Base-by-base conservation (phyloP, 2,329 filamentous ascomycete species). In the Monosporascus sp. region DNA sequence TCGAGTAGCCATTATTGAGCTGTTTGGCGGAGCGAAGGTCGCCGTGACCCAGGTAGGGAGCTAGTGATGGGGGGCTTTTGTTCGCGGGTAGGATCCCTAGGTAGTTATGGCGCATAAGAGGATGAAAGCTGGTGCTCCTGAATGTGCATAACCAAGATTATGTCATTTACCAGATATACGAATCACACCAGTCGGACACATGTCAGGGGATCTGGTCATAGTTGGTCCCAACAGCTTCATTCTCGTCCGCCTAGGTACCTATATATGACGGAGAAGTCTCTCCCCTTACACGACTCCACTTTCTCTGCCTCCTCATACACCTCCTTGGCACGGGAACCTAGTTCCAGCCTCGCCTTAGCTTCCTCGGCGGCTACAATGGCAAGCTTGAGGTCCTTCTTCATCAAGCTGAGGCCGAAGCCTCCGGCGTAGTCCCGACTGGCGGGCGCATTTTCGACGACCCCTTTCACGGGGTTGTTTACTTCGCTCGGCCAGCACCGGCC, bases 401-500 rank as follows among this genome's bases (percentile, higher is more conserved):
- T 93, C 60, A 94, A 71, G 39, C 78, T 78, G 52, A 93, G 82
- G 2, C 87, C 87, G 60, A 93, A 94, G 0, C 89, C 89, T 46
- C 89, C 89, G 18, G 75, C 71, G 63, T 91, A 99, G 51, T 88
- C 91, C 52, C 87, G 78, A 51, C 79, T 82, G 0, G 91, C 88
- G 0, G 93, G 91, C 2, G 90, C 82, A 1, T 80, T 82, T 55
- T 87, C 84, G 22, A 93, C 79, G 0, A 97, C 91, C 15, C 91
- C 92, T 11, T 85, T 85, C 3, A 97, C 91, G 0, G 94, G 94
- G 67, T 97, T 97, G 73, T 99, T 99, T 57, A 96, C 77, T 72
- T 97, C 92, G 63, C 87, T 94, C 1, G 93, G 91, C 94, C 94
- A 99, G 78, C 92, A 97, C 59, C 80, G 83, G n/a, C 94, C 94